Percentiles rank a stretch among this genome's conserved stretches.
phyloP scores from a whole-genome alignment of 305 asterid species.

The Fraxinus xanthoxyloides region DNA sequence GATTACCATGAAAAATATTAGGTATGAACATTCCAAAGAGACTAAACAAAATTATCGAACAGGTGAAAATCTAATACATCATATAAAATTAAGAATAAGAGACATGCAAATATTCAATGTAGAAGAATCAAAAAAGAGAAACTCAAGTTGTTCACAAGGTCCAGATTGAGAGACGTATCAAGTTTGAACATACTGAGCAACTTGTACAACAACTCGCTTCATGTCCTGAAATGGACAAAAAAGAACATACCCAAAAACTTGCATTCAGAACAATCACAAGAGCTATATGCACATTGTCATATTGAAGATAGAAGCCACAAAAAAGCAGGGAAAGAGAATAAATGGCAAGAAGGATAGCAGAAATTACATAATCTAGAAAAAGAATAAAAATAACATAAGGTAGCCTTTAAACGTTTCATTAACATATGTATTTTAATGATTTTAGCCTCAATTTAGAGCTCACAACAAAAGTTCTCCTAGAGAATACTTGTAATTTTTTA shows the following conservation, averaged over 20 bases:
- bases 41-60: background rate
- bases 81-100: slow-evolving; percentile 1
- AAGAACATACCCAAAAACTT: background rate
- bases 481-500: background rate
- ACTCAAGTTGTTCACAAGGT: background rate
- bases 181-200: background rate
- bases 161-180: slow-evolving; percentile 1
- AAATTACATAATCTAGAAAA: background rate
- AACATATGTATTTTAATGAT: background rate
- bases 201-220: background rate
- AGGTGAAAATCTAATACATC: background rate
- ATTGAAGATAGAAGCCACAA: background rate
- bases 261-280: background rate
- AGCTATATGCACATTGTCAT: background rate
- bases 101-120: background rate
- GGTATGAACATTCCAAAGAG: background rate
- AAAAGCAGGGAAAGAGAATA: background rate
- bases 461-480: background rate
- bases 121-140: background rate
- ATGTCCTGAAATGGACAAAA: background rate
- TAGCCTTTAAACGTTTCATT: background rate
- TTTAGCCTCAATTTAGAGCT: background rate
- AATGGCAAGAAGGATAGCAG: background rate
- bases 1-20: slow-evolving; percentile 10
- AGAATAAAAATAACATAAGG: background rate